phyloP scores from a whole-genome alignment of 805 yeast genomes.

The Saturnispora zaruensis region DNA sequence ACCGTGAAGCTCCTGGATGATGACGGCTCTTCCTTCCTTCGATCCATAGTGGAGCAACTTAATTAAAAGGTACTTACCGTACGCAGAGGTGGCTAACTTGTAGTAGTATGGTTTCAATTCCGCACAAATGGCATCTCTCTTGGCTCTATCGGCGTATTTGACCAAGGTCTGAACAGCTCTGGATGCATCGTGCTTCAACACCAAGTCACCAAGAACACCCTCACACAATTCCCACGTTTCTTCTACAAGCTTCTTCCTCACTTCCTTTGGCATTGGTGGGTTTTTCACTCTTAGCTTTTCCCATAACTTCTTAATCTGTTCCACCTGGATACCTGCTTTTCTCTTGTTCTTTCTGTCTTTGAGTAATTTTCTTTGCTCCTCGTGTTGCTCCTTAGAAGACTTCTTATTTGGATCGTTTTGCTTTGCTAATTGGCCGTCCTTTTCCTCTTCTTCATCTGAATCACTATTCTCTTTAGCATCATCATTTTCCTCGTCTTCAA shows the following conservation, averaged over 20 bases:
- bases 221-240: conserved; percentile 80
- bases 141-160: conserved; percentile 72
- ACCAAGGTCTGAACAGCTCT: conserved; percentile 91
- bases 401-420: conserved; percentile 31
- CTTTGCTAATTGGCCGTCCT: conserved; percentile 15
- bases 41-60: conserved; percentile 90
- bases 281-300: conserved; percentile 80
- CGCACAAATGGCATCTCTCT: conserved; percentile 60
- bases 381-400: conserved; percentile 59
- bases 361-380: conserved; percentile 69
- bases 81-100: conserved; percentile 80
- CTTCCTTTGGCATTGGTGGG: conserved; percentile 69
- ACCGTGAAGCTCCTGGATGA: conserved; percentile 84
- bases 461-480: conserved; percentile 25
- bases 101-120: conserved; percentile 71
- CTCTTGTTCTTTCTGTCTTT: conserved; percentile 81
- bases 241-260: conserved; percentile 67
- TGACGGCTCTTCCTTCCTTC: conserved; percentile 63
- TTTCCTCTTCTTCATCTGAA: conserved; percentile 25
- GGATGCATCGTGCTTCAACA: conserved; percentile 92
- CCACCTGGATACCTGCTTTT: conserved; percentile 80
- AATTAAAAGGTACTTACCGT: conserved; percentile 86
- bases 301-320: conserved; percentile 81
- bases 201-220: conserved; percentile 73
- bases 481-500: conserved; percentile 25